Base-by-base conservation (phyloP, 2,329 filamentous ascomycete genomes). In the Waltergamsia citrina region DNA sequence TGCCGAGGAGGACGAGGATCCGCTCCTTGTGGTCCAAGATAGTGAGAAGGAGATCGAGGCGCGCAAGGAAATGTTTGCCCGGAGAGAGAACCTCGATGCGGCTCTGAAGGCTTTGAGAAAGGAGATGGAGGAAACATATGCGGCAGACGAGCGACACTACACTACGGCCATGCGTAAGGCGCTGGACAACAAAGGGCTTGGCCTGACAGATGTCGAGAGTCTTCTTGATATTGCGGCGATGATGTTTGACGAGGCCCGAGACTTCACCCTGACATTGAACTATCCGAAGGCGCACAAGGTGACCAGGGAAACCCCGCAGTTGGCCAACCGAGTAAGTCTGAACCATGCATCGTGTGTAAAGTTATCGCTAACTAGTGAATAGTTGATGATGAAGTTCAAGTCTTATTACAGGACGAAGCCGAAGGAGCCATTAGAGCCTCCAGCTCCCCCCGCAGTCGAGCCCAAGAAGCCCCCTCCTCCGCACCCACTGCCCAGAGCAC, bases 61-160 rank as follows among this genome's bases (percentile, higher is more conserved):
- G 29, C 50, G 60, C 20, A 71, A 69, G 36, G 71, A 77, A 48
- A 73, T 76, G 62, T 79, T 78, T 53, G 71, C 74, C 38, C 73
- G 74, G 43, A 76, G 77, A 43, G 69, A 73, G 46, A 78, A 85
- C 47, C 58, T 76, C 16, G 66, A 72, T 33, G 64, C 71, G 27
- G 70, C 81, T 23, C 51, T 66, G 15, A 59, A 52, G 36, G 62
- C 62, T 8, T 35, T 66, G 35, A 55, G 56, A 29, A 57, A 51
- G 40, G 62, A 65, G 42, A 62, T 66, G 59, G 56, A 63, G 8
- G 56, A 61, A 39, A 60, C 53, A 1, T 65, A 60, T 32, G 46
- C 43, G 4, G 47, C 49, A 4, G 54, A 63, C 15, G 53, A 61
- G 35, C 43, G 52, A 19, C 54, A 60, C 28, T 56, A 63, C 36